Conservation (phyloP, 495 filamentous ascomycete species). For the Friedmanniomyces endolithicus region DNA sequence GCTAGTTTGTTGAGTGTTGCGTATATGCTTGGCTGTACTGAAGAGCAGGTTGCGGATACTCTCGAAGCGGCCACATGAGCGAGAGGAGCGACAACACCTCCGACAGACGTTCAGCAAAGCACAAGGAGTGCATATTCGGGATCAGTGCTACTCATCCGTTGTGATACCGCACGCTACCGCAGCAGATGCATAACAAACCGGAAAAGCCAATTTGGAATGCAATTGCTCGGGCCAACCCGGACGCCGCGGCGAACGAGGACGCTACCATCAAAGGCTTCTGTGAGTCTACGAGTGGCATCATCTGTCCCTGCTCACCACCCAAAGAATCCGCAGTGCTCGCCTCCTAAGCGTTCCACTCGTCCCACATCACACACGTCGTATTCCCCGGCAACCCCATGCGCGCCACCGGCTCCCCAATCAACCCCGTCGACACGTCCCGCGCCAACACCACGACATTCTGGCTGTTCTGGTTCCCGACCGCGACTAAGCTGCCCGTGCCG, state of each 20-base stretch:
- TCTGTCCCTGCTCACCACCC: not conserved
- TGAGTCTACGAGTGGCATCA: not conserved
- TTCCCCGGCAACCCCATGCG: conserved; percentile 11
- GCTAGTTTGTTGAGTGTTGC: conserved; percentile 68
- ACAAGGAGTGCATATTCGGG: too few species aligned
- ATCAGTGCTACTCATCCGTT: too few species aligned
- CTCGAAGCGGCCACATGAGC: not conserved
- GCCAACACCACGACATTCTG: conserved; percentile 19
- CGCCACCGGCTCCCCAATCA: conserved; percentile 22
- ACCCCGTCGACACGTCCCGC: conserved; percentile 24
- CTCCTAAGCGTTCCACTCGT: conserved; percentile 14
- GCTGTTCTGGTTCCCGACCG: conserved; percentile 27
- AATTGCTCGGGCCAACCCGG: too few species aligned
- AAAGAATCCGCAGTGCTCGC: not conserved
- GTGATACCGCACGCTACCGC: too few species aligned
- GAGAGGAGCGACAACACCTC: not conserved
- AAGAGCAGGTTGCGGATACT: conserved; percentile 23
- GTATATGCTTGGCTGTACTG: conserved; percentile 66
- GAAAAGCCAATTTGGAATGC: too few species aligned
- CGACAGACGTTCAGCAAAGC: too few species aligned
- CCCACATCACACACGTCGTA: conserved; percentile 28
- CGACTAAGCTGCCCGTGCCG: conserved; percentile 24
- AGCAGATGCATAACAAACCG: too few species aligned
- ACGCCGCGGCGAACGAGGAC: too few species aligned
- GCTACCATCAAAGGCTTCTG: not conserved